phyloP scores from a whole-genome alignment of 805 yeast species.

The Spathaspora girioi region DNA sequence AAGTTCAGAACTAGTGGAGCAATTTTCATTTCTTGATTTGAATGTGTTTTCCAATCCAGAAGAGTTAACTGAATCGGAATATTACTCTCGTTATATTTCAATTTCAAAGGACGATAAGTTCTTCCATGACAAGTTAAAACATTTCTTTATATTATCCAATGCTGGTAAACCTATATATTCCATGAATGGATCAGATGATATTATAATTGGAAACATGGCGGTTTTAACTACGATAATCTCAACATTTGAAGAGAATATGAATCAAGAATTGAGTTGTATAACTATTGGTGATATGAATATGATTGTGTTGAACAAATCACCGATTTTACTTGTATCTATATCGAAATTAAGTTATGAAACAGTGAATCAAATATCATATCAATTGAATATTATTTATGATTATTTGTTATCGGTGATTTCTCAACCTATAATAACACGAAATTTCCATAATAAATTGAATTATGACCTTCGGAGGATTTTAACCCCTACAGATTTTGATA shows the following conservation, averaged over 20 bases:
- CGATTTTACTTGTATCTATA: constrained; percentile 71
- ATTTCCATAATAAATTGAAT: constrained; percentile 68
- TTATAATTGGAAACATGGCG: constrained; percentile 70
- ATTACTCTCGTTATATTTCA: constrained; percentile 14
- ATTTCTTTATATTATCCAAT: constrained; percentile 71
- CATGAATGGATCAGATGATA: constrained; percentile 66
- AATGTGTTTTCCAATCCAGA: constrained; percentile 11
- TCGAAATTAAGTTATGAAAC: constrained; percentile 49
- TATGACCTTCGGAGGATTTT: constrained; percentile 76
- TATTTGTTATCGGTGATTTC: constrained; percentile 80
- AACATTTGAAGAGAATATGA: constrained; percentile 50
- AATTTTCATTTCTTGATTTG: constrained; percentile 10
- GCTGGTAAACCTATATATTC: constrained; percentile 91
- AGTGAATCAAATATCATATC: constrained; percentile 29
- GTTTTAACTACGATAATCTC: constrained; percentile 75
- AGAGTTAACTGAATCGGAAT: constrained; percentile 5
- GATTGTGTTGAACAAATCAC: constrained; percentile 59
- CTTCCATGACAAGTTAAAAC: constrained; percentile 47
- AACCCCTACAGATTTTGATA: constrained; percentile 70
- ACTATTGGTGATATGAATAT: constrained; percentile 48
- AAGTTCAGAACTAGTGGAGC: not conserved
- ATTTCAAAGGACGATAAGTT: constrained; percentile 11
- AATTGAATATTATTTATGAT: constrained; percentile 69
- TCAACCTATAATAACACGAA: constrained; percentile 68
- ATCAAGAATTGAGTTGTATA: constrained; percentile 46